Evolutionary conservation across 129 eudicot genomes (phyloP), one percentile per base, ranked within the genome.

Genomic region (Escallonia rubra): DNA sequence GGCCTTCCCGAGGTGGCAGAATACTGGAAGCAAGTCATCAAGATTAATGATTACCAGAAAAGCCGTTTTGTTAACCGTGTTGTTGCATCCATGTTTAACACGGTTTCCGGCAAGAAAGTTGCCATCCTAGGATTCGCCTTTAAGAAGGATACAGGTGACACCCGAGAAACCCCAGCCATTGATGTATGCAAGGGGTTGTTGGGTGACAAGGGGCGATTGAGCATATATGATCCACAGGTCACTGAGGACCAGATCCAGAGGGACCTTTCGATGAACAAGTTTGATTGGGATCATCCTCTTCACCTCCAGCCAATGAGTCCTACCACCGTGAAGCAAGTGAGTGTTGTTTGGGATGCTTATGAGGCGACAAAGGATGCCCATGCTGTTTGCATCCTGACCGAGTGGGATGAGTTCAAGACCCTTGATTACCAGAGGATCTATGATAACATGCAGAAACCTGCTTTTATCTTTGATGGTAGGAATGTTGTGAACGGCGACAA

Each of bases 241-340:
- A 90, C 91, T 0, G 91, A 90, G 76, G 97, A 90, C 63, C 96
- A 90, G 76, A 90, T 90, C 79, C 95, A 84, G 46, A 74, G 95
- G 67, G 96, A 90, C 56, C 90, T 90, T 13, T 73, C 95, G 3
- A 79, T 90, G 90, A 90, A 86, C 73, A 83, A 86, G 74, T 90
- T 86, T 65, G 95, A 86, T 71, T 90, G 97, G 97, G 97, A 90
- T 68, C 95, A 90, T 43, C 97, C 97, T 3, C 86, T 86, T 70
- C 97, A 90, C 68, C 97, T 90, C 69, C 97, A 90, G 85, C 97
- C 95, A 34, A 86, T 82, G 90, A 90, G 91, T 75, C 97, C 95
- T 45, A 77, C 97, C n/a, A 79, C 95, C 2, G 89, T 83, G 59
- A 86, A 86, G 76, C 87, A 90, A 83, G 95, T 86, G 40, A 85